These are phyloP conservation scores for Flueggea neowawraea DNA, from an alignment of 441 rosid species.

Conservation along the genomic window DNA sequence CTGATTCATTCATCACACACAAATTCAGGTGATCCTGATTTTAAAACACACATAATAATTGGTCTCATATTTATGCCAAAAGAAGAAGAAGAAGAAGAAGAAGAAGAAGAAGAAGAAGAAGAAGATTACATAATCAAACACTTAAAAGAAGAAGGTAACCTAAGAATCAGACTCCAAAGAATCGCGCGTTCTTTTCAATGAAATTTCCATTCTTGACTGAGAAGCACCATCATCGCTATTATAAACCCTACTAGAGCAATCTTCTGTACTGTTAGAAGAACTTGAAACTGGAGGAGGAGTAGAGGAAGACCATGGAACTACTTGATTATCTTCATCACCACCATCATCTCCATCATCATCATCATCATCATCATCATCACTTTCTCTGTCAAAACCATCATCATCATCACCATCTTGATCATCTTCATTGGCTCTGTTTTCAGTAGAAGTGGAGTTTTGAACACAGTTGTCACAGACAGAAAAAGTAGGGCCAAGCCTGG, in stretches of 20 bases:
- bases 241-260: slow-evolving; percentile 12
- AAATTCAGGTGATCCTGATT: slow-evolving; percentile 15
- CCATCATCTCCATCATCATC: slow-evolving; percentile 1
- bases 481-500: slow-evolving; percentile 53
- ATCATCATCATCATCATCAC: not conserved
- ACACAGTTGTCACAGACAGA: slow-evolving; percentile 62
- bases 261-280: slow-evolving; percentile 26
- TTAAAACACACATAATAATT: not conserved
- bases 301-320: slow-evolving; percentile 32
- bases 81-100: not conserved
- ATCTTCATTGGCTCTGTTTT: slow-evolving; percentile 3
- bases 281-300: slow-evolving; percentile 21
- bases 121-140: not conserved
- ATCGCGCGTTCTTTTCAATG: slow-evolving; percentile 12
- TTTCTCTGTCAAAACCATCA: not conserved
- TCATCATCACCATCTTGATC: not conserved
- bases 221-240: slow-evolving; percentile 12
- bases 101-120: not conserved
- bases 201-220: slow-evolving; percentile 11
- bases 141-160: slow-evolving; percentile 1
- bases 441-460: not conserved
- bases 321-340: slow-evolving; percentile 31
- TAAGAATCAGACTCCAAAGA: slow-evolving; percentile 1
- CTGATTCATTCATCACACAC: slow-evolving; percentile 8
- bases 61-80: not conserved